A percentile compares a stretch with the other conserved stretches of the same genome.
These are phyloP conservation scores for Hanseniaspora sp. DNA, from an alignment of 1,139 yeast genomes.

Conservation along the genomic window DNA sequence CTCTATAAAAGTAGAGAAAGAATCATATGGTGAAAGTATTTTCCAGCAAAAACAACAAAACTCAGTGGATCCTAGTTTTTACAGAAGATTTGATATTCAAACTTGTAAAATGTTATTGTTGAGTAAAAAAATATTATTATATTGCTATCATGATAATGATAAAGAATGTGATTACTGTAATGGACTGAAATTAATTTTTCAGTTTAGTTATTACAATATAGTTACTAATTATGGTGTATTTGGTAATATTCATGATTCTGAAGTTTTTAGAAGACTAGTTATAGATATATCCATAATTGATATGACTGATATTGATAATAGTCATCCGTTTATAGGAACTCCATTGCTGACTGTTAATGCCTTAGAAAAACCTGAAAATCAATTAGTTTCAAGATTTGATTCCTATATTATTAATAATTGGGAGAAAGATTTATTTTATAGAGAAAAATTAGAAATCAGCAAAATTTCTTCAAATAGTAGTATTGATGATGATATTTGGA, in stretches of 20 bases:
- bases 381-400: constrained; percentile 28
- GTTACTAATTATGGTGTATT: background rate
- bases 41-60: background rate
- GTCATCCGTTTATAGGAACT: constrained; percentile 22
- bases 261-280: background rate
- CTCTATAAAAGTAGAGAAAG: constrained; percentile 24
- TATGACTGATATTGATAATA: background rate
- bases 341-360: constrained; percentile 21
- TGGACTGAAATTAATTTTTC: background rate
- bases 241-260: background rate
- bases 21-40: constrained; percentile 1
- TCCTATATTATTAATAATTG: constrained; percentile 39
- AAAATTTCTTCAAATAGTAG: constrained; percentile 73
- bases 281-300: constrained; percentile 4
- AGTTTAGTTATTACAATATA: background rate
- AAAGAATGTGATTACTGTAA: background rate
- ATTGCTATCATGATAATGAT: constrained; percentile 23
- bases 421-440: constrained; percentile 61
- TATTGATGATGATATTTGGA: constrained; percentile 51
- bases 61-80: constrained; percentile 20
- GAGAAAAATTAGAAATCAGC: constrained; percentile 71
- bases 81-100: constrained; percentile 30
- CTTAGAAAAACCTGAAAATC: constrained; percentile 22
- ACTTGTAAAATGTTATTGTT: constrained; percentile 26
- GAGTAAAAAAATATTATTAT: constrained; percentile 23